Evolutionary conservation across 768 basidiomycete species (phyloP).

Genomic region (Pilatotrama ljubarskyi): DNA sequence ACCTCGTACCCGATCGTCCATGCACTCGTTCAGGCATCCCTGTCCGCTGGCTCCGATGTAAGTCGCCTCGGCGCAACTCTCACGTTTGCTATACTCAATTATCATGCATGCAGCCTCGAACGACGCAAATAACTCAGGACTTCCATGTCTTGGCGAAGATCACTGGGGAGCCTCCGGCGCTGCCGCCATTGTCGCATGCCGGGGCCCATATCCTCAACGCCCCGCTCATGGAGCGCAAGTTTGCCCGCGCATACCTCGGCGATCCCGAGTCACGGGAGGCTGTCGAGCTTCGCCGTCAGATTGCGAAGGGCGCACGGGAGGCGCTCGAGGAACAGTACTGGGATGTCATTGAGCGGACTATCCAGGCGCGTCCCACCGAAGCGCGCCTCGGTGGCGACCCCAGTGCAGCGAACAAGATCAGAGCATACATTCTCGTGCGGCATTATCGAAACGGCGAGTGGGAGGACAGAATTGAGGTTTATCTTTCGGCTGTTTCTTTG

Average conservation of each 20-base stretch:
- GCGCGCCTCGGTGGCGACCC: slow-evolving; percentile 92
- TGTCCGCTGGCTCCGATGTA: slow-evolving; percentile 59
- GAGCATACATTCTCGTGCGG: slow-evolving; percentile 81
- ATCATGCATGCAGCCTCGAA: slow-evolving; percentile 36
- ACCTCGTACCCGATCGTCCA: slow-evolving; percentile 78
- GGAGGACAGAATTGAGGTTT: slow-evolving; percentile 86
- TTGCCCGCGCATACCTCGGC: slow-evolving; percentile 72
- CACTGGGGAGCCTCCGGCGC: slow-evolving; percentile 69
- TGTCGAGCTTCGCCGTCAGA: slow-evolving; percentile 62
- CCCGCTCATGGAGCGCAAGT: slow-evolving; percentile 78
- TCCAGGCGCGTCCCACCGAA: slow-evolving; percentile 80
- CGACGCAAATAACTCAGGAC: slow-evolving; percentile 64
- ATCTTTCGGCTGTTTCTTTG: slow-evolving; percentile 24
- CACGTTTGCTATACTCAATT: not conserved
- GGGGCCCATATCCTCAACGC: slow-evolving; percentile 82
- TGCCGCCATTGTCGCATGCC: slow-evolving; percentile 77
- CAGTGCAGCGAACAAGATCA: slow-evolving; percentile 82
- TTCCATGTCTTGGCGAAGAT: slow-evolving; percentile 78
- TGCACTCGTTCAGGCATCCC: slow-evolving; percentile 65
- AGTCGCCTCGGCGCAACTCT: slow-evolving; percentile 23
- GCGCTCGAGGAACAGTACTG: slow-evolving; percentile 90
- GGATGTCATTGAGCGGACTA: slow-evolving; percentile 77
- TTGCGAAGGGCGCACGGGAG: slow-evolving; percentile 74
- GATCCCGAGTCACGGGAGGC: slow-evolving; percentile 68
- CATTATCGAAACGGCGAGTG: slow-evolving; percentile 82